Conservation (phyloP, 1,284 basidiomycete species). For the Leccinum cinnamomeum region DNA sequence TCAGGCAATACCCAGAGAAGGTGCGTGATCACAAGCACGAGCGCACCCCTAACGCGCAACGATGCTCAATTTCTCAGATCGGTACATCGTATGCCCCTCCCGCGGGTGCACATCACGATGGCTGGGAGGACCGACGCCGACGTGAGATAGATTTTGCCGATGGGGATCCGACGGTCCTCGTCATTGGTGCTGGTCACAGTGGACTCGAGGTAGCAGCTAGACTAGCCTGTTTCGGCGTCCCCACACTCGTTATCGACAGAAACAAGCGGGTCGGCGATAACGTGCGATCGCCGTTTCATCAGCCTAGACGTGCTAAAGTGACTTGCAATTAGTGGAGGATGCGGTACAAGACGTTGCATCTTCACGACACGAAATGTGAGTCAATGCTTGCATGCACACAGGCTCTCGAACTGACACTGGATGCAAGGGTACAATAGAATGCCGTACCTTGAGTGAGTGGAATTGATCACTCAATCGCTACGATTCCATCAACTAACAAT, state of each 20-base stretch:
- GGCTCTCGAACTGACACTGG: background rate
- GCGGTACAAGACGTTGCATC: background rate
- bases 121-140: background rate
- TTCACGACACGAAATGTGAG: background rate
- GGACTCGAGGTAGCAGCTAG: background rate
- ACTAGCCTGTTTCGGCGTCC: background rate
- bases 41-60: background rate
- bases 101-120: background rate
- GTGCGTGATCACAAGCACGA: background rate
- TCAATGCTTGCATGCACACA: conserved; percentile 1
- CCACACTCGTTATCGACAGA: background rate
- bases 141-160: background rate
- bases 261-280: background rate
- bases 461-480: no score
- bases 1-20: background rate
- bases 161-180: background rate
- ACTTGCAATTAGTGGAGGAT: background rate
- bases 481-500: background rate
- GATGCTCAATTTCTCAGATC: background rate
- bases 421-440: conserved; percentile 11
- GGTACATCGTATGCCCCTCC: background rate
- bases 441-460: conserved; percentile 30
- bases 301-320: background rate
- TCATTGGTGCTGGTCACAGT: background rate
- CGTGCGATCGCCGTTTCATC: background rate